Evolutionary conservation across 2,329 filamentous ascomycete species (phyloP), one percentile per base, ranked within the genome.

Genomic region (Aspergillus unguis): DNA sequence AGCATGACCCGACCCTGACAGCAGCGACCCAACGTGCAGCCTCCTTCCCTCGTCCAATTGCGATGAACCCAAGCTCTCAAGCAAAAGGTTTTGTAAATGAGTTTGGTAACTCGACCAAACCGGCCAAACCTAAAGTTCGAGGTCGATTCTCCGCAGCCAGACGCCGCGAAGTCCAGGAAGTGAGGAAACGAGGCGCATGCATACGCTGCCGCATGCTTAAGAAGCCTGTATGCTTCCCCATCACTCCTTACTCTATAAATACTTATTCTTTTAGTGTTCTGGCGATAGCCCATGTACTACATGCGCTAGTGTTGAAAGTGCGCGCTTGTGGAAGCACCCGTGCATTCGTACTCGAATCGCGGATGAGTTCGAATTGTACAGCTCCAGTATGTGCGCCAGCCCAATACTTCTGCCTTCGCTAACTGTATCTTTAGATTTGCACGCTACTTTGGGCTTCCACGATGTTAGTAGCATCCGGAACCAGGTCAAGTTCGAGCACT

Each of bases 171-270:
- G 82, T 85, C 2, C 78, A 82, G 56, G 77, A 81, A 55, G 78
- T 84, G 32, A 75, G 82, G 26, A 84, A 84, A 64, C 74, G 77
- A 48, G 82, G 82, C 9, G 82, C 82, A 6, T 85, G 82, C 60
- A 78, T 85, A 56, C 78, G 82, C 32, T 85, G 82, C 63, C 79
- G 82, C 10, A 84, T 85, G 82, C 69, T 85, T 26, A 85, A 84
- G 69, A 85, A 85, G 61, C 79, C 81, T 35, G 72, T 75, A 70
- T 56, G 67, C 37, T 44, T 17, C 25, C 9, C 4, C 33, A 9
- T 11, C 6, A 11, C 8, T n/a, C 17, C 27, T 7, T 4, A 5
- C 3, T 26, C 28, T 5, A 10, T 31, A 28, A 11, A 10, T 32
- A 38, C 52, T 59, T 26, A 60, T 49, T 32, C 33, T 44, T 48